Evolutionary conservation across 495 filamentous ascomycete species (phyloP).

Genomic region (Friedmanniomyces endolithicus): DNA sequence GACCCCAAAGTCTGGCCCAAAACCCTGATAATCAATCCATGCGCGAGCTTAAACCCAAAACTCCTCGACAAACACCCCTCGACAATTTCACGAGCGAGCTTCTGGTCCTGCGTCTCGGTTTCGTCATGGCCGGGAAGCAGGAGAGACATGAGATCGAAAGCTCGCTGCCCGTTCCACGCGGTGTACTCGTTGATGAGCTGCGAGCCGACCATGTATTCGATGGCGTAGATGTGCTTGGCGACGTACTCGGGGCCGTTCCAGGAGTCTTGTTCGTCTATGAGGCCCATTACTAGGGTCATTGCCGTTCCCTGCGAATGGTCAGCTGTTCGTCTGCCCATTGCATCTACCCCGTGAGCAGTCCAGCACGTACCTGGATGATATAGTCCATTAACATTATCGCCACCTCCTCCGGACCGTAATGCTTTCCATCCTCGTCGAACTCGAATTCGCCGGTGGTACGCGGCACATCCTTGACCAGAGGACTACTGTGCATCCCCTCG

Average conservation of each 20-base stretch:
- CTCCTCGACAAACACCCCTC: conserved; percentile 36
- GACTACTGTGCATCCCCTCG: conserved; percentile 39
- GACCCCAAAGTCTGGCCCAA: conserved; percentile 35
- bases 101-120: conserved; percentile 38
- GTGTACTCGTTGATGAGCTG: conserved; percentile 42
- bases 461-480: conserved; percentile 33
- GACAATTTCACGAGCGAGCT: conserved; percentile 37
- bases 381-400: conserved; percentile 36
- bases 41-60: conserved; percentile 43
- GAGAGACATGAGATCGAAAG: conserved; percentile 41
- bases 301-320: conserved; percentile 33
- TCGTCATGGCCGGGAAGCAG: conserved; percentile 34
- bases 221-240: conserved; percentile 35
- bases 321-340: too few relatives aligned
- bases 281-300: conserved; percentile 38
- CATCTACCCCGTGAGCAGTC: too few relatives aligned
- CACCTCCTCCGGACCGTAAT: conserved; percentile 2
- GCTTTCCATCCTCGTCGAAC: conserved; percentile 20
- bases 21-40: conserved; percentile 39
- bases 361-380: conserved; percentile 25
- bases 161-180: conserved; percentile 36
- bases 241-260: conserved; percentile 45
- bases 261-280: conserved; percentile 37
- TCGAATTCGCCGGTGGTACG: conserved; percentile 18
- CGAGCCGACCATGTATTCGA: conserved; percentile 39